Percentiles rank a stretch among this genome's conserved stretches.
Conservation (phyloP, 805 yeast species). For the Yarrowia sp. region DNA sequence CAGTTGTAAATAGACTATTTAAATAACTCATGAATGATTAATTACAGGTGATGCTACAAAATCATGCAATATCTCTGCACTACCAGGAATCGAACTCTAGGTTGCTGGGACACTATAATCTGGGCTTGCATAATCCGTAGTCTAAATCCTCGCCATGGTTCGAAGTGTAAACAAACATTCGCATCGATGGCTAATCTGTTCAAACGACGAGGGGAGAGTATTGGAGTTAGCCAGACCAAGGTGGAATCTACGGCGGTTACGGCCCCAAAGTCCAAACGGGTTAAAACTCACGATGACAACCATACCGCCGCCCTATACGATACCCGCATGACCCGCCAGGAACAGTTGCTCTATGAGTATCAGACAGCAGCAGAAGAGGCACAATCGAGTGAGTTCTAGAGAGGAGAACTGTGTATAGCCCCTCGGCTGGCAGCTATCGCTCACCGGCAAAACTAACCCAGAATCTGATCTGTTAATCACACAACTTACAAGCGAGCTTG, state of each 20-base stretch:
- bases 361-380: slow-evolving; percentile 30
- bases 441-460: not conserved
- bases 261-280: slow-evolving; percentile 19
- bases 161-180: slow-evolving; percentile 13
- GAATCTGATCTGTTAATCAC: slow-evolving; percentile 24
- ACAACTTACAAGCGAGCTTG: slow-evolving; percentile 1
- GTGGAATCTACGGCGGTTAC: not conserved
- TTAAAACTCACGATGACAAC: not conserved
- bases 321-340: slow-evolving; percentile 26
- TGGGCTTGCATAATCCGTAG: slow-evolving; percentile 17
- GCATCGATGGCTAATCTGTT: slow-evolving; percentile 14
- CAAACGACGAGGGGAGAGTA: slow-evolving; percentile 29
- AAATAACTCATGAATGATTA: not conserved
- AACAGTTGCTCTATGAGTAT: slow-evolving; percentile 22
- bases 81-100: too few relatives aligned
- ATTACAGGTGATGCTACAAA: too few relatives aligned
- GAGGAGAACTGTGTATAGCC: too few relatives aligned
- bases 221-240: not conserved
- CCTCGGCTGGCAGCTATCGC: too few relatives aligned
- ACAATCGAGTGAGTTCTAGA: slow-evolving; percentile 16
- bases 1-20: slow-evolving; percentile 29
- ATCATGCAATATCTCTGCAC: too few relatives aligned
- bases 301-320: slow-evolving; percentile 5
- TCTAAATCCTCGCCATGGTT: not conserved
- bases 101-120: too few relatives aligned